phyloP scores from a whole-genome alignment of 306 rosid genomes.

The Cucurbita moschata region DNA sequence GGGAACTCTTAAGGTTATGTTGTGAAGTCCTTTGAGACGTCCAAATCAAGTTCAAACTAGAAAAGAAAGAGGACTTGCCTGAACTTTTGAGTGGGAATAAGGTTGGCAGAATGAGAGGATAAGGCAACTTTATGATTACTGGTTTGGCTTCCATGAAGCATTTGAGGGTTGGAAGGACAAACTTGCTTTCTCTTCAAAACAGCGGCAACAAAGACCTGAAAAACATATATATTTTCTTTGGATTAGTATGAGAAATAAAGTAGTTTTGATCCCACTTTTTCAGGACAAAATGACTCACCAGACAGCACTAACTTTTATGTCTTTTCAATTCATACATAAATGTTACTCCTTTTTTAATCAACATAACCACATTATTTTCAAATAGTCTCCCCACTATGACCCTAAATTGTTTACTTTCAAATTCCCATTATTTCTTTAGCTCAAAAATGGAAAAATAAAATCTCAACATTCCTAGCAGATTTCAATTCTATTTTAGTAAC shows the following conservation, averaged over 20 bases:
- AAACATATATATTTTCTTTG: not conserved
- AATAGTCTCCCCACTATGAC: not conserved
- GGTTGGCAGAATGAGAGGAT: conserved; percentile 16
- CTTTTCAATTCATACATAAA: conserved; percentile 6
- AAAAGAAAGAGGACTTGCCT: conserved; percentile 22
- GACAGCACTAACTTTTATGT: conserved; percentile 10
- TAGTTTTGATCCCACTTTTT: not conserved
- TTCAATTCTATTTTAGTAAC: not conserved
- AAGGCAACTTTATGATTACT: conserved; percentile 3
- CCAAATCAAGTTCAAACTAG: not conserved
- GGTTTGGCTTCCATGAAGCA: conserved; percentile 46
- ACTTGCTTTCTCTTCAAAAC: conserved; percentile 51
- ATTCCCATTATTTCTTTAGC: not conserved
- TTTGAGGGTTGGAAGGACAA: conserved; percentile 42
- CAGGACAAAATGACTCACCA: conserved; percentile 11
- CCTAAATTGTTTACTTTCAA: not conserved
- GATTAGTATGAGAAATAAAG: not conserved
- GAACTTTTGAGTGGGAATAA: conserved; percentile 41
- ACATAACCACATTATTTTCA: not conserved
- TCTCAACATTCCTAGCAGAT: not conserved
- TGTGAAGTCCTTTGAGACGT: not conserved
- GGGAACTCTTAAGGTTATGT: not conserved
- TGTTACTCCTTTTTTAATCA: conserved; percentile 4
- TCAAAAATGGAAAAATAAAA: not conserved
- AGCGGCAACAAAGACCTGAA: conserved; percentile 90